Percentiles rank a stretch among this genome's conserved stretches.
Conservation (phyloP, 495 filamentous ascomycete genomes). For the Pyrenopolyporus hunteri region DNA sequence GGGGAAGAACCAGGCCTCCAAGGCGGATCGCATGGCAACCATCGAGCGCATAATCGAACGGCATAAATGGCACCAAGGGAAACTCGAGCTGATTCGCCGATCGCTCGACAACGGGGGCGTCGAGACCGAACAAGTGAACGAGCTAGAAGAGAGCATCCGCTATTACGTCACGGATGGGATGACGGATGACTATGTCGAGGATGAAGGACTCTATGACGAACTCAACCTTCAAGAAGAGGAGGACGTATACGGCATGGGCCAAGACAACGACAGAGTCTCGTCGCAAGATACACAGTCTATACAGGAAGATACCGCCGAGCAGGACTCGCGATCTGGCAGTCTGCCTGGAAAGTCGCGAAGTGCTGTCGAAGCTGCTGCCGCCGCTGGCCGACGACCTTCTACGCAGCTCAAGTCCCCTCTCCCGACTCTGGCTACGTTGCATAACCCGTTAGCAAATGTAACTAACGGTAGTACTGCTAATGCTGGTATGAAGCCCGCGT, state of each 20-base stretch:
- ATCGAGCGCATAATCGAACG: slow-evolving; percentile 84
- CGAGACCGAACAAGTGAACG: slow-evolving; percentile 81
- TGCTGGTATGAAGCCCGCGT: slow-evolving; percentile 84
- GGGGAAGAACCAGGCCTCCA: slow-evolving; percentile 81
- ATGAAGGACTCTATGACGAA: slow-evolving; percentile 93
- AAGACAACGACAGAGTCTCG: slow-evolving; percentile 84
- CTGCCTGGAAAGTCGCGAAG: slow-evolving; percentile 60
- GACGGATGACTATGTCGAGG: slow-evolving; percentile 86
- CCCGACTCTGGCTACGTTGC: slow-evolving; percentile 85
- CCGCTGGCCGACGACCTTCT: slow-evolving; percentile 75
- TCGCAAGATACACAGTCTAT: slow-evolving; percentile 95
- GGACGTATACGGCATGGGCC: slow-evolving; percentile 77
- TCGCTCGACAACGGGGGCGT: slow-evolving; percentile 91
- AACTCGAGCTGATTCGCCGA: slow-evolving; percentile 87
- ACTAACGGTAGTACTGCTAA: slow-evolving; percentile 61
- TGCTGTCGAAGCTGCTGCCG: slow-evolving; percentile 55
- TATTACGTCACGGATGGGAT: slow-evolving; percentile 94
- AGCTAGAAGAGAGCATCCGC: slow-evolving; percentile 86
- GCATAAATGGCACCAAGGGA: slow-evolving; percentile 95
- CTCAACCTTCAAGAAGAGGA: slow-evolving; percentile 91
- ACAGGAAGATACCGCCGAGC: slow-evolving; percentile 78
- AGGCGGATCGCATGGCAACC: slow-evolving; percentile 84
- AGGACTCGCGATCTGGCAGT: slow-evolving; percentile 60
- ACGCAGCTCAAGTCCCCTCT: slow-evolving; percentile 92
- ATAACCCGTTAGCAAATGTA: slow-evolving; percentile 67